These are phyloP conservation scores for Coriolopsis trogii DNA, from an alignment of 1,284 basidiomycete genomes.

Conservation along the genomic window DNA sequence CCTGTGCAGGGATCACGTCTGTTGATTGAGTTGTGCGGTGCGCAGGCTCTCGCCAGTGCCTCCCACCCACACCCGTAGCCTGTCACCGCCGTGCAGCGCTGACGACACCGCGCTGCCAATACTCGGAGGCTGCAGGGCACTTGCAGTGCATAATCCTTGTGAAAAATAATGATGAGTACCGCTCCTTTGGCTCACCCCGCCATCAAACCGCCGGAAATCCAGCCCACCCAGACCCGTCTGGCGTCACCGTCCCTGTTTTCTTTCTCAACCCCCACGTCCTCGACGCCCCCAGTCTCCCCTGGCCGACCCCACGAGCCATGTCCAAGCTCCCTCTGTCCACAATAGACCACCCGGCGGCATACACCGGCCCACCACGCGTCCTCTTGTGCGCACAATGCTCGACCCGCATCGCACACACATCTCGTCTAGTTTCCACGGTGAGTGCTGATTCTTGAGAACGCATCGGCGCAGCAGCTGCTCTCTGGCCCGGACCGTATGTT, in stretches of 20 bases:
- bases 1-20: not conserved
- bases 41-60: no score
- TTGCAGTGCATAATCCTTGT: conserved; percentile 12
- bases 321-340: conserved; percentile 3
- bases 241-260: conserved; percentile 8
- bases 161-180: conserved; percentile 23
- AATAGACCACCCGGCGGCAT: conserved; percentile 1
- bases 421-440: conserved; percentile 19
- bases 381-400: conserved; percentile 17
- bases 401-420: conserved; percentile 18
- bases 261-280: conserved; percentile 10
- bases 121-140: no score
- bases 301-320: not conserved
- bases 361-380: conserved; percentile 15
- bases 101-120: conserved; percentile 4
- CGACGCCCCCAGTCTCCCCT: conserved; percentile 1
- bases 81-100: no score
- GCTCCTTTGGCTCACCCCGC: conserved; percentile 12
- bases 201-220: conserved; percentile 7
- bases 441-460: conserved; percentile 1
- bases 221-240: conserved; percentile 2
- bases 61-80: not conserved
- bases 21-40: no score
- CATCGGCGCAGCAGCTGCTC: not conserved
- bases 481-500: not conserved